These are phyloP conservation scores for Ceriops decandra DNA, from an alignment of 345 rosid species.

Conservation along the genomic window DNA sequence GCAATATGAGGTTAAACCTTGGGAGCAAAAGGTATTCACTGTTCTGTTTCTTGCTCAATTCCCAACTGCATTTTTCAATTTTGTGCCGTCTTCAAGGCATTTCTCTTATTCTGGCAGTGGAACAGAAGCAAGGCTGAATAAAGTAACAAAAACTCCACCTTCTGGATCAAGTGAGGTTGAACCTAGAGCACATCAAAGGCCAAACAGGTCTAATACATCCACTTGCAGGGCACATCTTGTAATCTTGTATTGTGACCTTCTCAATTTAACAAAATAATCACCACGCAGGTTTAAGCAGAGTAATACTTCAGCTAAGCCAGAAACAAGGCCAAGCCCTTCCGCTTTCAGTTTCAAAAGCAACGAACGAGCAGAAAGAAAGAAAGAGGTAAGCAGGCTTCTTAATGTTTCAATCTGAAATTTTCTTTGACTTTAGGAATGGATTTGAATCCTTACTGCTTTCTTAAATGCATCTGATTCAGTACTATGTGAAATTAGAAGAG, in stretches of 20 bases:
- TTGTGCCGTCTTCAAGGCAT: slow-evolving; percentile 8
- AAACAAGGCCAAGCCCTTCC: slow-evolving; percentile 33
- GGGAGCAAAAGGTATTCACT: slow-evolving; percentile 46
- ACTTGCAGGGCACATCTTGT: slow-evolving; percentile 4
- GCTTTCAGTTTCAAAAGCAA: slow-evolving; percentile 56
- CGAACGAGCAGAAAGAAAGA: slow-evolving; percentile 78
- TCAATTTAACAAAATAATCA: slow-evolving; percentile 13
- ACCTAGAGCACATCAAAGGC: slow-evolving; percentile 32
- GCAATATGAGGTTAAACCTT: slow-evolving; percentile 30
- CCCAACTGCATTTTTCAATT: slow-evolving; percentile 6
- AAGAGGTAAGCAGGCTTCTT: slow-evolving; percentile 50
- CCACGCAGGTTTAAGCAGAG: slow-evolving; percentile 43
- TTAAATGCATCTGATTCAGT: slow-evolving; percentile 35
- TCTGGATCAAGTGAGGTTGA: slow-evolving; percentile 35
- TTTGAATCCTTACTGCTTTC: slow-evolving; percentile 7
- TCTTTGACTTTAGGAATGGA: neutral
- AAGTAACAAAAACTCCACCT: slow-evolving; percentile 38
- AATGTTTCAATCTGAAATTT: neutral
- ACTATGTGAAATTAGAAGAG: slow-evolving; percentile 64
- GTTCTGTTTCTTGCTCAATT: slow-evolving; percentile 13
- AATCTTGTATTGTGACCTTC: neutral
- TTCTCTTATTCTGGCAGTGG: slow-evolving; percentile 36
- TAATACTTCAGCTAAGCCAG: slow-evolving; percentile 38
- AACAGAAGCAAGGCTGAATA: slow-evolving; percentile 41
- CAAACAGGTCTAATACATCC: slow-evolving; percentile 41